These are phyloP conservation scores for Hanseniaspora hatyaiensis DNA, from an alignment of 805 yeast genomes.

Conservation along the genomic window DNA sequence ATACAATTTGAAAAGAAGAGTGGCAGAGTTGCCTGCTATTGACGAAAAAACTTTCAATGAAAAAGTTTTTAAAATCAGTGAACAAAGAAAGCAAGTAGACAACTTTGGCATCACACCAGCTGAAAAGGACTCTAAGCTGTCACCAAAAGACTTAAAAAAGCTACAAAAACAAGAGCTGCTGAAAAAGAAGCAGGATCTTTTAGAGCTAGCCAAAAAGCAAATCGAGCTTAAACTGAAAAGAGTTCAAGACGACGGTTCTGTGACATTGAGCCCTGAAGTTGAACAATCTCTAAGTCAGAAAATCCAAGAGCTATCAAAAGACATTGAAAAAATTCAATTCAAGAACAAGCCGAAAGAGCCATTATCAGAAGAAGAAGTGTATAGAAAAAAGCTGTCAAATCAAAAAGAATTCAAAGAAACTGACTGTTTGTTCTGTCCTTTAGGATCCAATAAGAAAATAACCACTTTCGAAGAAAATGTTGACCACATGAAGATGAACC, in stretches of 20 bases:
- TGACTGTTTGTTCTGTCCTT: slow-evolving; percentile 45
- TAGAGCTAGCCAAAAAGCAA: slow-evolving; percentile 34
- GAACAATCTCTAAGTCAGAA: slow-evolving; percentile 15
- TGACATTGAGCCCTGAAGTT: slow-evolving; percentile 10
- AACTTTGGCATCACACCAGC: background rate
- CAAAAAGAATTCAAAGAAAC: slow-evolving; percentile 39
- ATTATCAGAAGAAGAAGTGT: slow-evolving; percentile 31
- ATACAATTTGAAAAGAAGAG: slow-evolving; percentile 87
- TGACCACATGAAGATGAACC: slow-evolving; percentile 63
- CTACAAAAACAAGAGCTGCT: slow-evolving; percentile 34
- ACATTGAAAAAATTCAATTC: slow-evolving; percentile 7
- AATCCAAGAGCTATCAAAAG: slow-evolving; percentile 11
- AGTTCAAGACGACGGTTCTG: slow-evolving; percentile 19
- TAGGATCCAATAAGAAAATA: slow-evolving; percentile 27
- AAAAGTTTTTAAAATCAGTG: slow-evolving; percentile 36
- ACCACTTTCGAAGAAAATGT: slow-evolving; percentile 38
- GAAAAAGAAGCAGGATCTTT: slow-evolving; percentile 33
- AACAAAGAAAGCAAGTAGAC: slow-evolving; percentile 17
- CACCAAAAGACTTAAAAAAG: slow-evolving; percentile 35
- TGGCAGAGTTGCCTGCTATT: slow-evolving; percentile 73
- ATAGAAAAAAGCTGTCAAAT: slow-evolving; percentile 32
- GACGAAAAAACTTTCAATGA: slow-evolving; percentile 56
- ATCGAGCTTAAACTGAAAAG: slow-evolving; percentile 26
- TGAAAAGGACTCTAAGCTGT: slow-evolving; percentile 25
- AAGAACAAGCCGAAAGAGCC: slow-evolving; percentile 25